These are phyloP conservation scores for Elsinoe perseae DNA, from an alignment of 2,329 filamentous ascomycete species.

Conservation along the genomic window DNA sequence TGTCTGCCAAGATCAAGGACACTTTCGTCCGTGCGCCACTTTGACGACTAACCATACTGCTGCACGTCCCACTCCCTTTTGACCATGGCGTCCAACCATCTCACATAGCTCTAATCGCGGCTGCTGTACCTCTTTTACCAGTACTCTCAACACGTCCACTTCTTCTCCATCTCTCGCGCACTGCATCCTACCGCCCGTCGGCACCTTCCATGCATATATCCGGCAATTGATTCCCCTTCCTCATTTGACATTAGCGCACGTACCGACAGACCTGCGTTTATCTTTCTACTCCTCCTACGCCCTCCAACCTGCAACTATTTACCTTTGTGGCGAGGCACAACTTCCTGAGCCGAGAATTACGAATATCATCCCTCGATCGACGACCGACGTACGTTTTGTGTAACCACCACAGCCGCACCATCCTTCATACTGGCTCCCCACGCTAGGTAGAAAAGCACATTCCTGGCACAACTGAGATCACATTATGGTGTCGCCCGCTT, in stretches of 20 bases:
- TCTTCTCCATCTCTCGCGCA: not conserved
- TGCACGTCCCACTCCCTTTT: slow-evolving; percentile 2
- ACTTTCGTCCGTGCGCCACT: not conserved
- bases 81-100: not conserved
- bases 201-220: slow-evolving; percentile 7
- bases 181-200: not conserved
- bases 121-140: slow-evolving; percentile 4
- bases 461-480: slow-evolving; percentile 1
- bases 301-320: not conserved
- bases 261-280: not conserved
- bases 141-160: not conserved
- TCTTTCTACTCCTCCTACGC: not conserved
- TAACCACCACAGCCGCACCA: not conserved
- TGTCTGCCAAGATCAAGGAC: not conserved
- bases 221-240: slow-evolving; percentile 1
- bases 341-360: not conserved
- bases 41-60: not conserved
- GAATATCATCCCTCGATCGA: not conserved
- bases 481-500: slow-evolving; percentile 8
- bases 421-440: not conserved
- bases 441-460: not conserved
- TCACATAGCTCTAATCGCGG: not conserved
- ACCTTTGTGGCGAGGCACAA: not conserved
- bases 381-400: not conserved
- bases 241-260: slow-evolving; percentile 6